phyloP scores from a whole-genome alignment of 2,329 filamentous ascomycete genomes.

The Ceratocystis papillata region DNA sequence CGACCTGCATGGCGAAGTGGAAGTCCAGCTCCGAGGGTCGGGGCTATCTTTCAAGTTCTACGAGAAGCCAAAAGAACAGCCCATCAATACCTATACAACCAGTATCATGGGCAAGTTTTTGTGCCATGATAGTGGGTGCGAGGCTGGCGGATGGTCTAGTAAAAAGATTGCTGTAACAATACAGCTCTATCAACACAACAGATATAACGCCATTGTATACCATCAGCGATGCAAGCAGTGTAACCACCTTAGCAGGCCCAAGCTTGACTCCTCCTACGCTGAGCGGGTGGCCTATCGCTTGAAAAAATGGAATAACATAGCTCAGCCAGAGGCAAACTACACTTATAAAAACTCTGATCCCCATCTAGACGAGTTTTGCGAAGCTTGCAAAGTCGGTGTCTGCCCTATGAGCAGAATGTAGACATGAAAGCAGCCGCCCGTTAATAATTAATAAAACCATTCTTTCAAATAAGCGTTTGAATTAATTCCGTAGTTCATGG shows the following conservation, averaged over 20 bases:
- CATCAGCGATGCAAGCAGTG: neutral
- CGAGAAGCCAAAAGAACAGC: neutral
- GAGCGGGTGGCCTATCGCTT: neutral
- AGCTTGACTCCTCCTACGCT: neutral
- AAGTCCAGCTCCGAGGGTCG: neutral
- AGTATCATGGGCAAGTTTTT: neutral
- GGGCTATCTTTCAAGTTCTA: neutral
- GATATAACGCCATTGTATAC: neutral
- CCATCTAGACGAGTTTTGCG: neutral
- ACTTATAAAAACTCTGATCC: fast-evolving
- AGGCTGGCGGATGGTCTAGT: neutral
- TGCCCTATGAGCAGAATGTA: neutral
- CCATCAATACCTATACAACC: neutral
- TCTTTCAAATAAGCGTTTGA: too few species aligned
- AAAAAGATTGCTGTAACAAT: neutral
- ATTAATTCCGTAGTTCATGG: too few species aligned
- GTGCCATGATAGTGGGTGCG: neutral
- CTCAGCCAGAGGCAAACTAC: neutral
- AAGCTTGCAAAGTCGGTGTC: neutral
- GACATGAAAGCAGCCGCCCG: too few species aligned
- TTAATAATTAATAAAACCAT: too few species aligned
- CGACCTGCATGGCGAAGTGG: neutral
- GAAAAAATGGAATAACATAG: neutral
- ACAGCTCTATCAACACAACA: neutral
- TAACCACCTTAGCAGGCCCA: neutral